These are phyloP conservation scores for Colletotrichum siamense DNA, from an alignment of 2,329 filamentous ascomycete genomes.

Conservation along the genomic window DNA sequence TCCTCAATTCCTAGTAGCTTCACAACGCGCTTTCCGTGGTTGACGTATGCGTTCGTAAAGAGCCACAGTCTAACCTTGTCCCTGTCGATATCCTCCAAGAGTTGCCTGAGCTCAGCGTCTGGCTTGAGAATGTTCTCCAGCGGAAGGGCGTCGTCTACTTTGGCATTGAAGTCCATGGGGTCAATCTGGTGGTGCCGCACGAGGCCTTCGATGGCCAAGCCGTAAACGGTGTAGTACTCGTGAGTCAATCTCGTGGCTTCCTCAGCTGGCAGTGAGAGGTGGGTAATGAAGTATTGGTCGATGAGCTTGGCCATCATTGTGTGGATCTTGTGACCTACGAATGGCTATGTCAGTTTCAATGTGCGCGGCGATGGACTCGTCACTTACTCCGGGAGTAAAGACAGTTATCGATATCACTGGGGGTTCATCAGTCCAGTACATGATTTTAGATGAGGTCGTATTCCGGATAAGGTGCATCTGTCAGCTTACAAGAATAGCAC, in stretches of 20 bases:
- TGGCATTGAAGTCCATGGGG: slow-evolving; percentile 89
- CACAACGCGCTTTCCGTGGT: slow-evolving; percentile 83
- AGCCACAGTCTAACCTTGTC: slow-evolving; percentile 91
- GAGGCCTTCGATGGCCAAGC: slow-evolving; percentile 92
- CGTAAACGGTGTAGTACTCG: slow-evolving; percentile 95
- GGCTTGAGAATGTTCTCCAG: slow-evolving; percentile 87
- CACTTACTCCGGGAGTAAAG: slow-evolving; percentile 81
- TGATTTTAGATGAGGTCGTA: background rate
- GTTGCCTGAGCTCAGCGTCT: slow-evolving; percentile 72
- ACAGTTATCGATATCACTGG: slow-evolving; percentile 98
- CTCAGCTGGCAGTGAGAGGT: slow-evolving; percentile 75
- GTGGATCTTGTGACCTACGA: slow-evolving; percentile 75
- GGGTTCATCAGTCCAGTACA: background rate
- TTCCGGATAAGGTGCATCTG: background rate
- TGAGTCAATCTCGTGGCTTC: slow-evolving; percentile 85
- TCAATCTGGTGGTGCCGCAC: slow-evolving; percentile 95
- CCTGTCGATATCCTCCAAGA: slow-evolving; percentile 83
- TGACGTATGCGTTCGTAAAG: slow-evolving; percentile 95
- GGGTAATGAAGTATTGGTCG: slow-evolving; percentile 64
- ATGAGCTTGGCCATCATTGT: slow-evolving; percentile 89
- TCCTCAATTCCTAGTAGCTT: slow-evolving; percentile 84
- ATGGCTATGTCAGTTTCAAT: background rate
- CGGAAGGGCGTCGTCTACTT: slow-evolving; percentile 94
- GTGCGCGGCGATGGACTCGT: fast-evolving
- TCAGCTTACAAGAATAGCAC: background rate